Conservation (phyloP, 257 asterid species). For the Forsythia viridissima region DNA sequence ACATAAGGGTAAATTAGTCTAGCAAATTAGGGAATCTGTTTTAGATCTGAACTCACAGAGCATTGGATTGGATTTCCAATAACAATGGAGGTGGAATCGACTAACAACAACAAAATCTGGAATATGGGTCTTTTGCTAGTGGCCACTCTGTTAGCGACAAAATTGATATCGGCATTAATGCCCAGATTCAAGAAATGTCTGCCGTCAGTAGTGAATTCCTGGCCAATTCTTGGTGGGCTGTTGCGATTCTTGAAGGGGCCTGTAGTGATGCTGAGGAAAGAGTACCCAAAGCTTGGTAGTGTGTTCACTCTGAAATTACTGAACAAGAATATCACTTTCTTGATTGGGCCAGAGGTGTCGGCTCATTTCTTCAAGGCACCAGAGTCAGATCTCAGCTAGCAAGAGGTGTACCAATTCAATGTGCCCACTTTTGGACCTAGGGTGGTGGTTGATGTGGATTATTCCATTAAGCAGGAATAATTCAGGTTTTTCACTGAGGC, state of each 20-base stretch:
- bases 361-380: conserved; percentile 55
- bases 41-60: background rate
- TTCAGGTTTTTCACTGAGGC: conserved; percentile 57
- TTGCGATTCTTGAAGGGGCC: no score
- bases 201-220: no score
- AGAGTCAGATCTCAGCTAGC: conserved; percentile 54
- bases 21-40: no score
- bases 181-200: no score
- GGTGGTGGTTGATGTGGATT: conserved; percentile 54
- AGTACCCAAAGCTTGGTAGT: conserved; percentile 49
- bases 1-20: no score
- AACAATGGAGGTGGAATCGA: conserved; percentile 21
- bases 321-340: no score
- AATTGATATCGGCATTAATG: no score
- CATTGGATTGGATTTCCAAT: background rate
- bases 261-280: conserved; percentile 43
- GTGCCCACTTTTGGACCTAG: conserved; percentile 65
- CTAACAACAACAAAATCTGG: conserved; percentile 20
- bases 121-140: conserved; percentile 36
- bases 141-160: conserved; percentile 37
- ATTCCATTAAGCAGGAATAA: conserved; percentile 47
- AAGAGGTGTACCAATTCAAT: conserved; percentile 53
- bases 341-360: no score
- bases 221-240: no score
- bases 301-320: no score